Evolutionary conservation across 768 basidiomycete species (phyloP).

Genomic region (Ramaria sp.): DNA sequence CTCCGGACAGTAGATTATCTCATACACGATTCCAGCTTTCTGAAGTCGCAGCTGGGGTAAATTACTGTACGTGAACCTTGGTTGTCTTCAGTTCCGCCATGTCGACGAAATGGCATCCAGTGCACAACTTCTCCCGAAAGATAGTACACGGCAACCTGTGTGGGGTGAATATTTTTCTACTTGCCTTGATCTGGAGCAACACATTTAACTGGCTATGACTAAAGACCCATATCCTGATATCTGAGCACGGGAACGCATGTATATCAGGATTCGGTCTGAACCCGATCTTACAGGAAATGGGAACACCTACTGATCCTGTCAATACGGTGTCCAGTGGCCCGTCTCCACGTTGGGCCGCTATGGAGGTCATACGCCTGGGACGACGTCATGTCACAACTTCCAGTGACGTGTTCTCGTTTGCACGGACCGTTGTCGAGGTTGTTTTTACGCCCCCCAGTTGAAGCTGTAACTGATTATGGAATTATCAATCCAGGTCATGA

Average conservation of each 20-base stretch:
- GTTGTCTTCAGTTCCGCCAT: neutral
- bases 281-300: constrained; percentile 1
- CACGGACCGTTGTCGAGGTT: constrained; percentile 3
- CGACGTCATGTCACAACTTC: neutral
- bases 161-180: neutral
- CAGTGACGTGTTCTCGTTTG: constrained; percentile 7
- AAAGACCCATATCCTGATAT: neutral
- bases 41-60: constrained; percentile 4
- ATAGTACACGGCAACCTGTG: neutral
- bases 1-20: neutral
- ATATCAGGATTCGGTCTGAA: constrained; percentile 6
- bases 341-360: constrained; percentile 4
- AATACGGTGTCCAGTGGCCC: neutral
- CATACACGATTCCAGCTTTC: neutral
- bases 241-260: neutral
- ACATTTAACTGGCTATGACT: too few relatives aligned
- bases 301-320: neutral
- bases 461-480: too few relatives aligned
- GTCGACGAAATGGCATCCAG: neutral
- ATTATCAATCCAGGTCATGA: neutral
- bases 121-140: neutral
- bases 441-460: neutral
- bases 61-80: neutral
- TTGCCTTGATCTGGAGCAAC: too few relatives aligned
- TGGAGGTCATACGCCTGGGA: neutral